Base-by-base conservation (phyloP, 257 asterid genomes). In the Anisodus tanguticus region DNA sequence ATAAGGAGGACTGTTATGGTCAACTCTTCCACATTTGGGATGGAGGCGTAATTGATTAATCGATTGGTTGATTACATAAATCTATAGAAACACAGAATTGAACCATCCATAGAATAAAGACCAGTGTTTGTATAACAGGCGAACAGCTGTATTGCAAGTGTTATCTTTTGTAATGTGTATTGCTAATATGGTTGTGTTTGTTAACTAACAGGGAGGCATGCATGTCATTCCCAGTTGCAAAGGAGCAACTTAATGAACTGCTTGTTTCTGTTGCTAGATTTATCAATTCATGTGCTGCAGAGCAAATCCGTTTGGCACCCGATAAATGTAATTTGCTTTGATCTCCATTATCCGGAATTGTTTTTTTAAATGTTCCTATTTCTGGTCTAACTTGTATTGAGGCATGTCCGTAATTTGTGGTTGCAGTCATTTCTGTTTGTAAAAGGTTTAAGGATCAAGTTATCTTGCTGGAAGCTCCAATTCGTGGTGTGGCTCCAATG, bases 401-500 rank as follows among this genome's bases (percentile, higher is more conserved):
- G 82, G 82, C 55, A 82, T 66, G 67, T 85, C 35, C 49, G 6
- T 22, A 15, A 59, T 72, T 86, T 85, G 82, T 86, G 83, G 17
- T 84, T 88, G 92, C 97, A 96, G 98, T 96, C 86, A 83, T 94
- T 86, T 91, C 95, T 84, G 85, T 94, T 76, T 96, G 98, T 91
- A 93, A 82, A 89, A 92, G 90, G 92, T 90, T 96, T 64, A 93
- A 92, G 92, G 99, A 94, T 37, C 94, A 88, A 66, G 90, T 92
- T 71, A 63, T 92, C 91, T 79, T 87, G 83, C 91, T 90, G 85
- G 93, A 92, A 83, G 91, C 92, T 83, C 98, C 99, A 80, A 86
- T 92, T 77, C 93, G 97, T 63, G 98, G 98, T 66, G 98, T 94
- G 84, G 93, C 91, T 88, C 94, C 99, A 22, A 85, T 96, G 90